Base-by-base conservation (phyloP, 2,329 filamentous ascomycete genomes). In the Scedosporium boydii region DNA sequence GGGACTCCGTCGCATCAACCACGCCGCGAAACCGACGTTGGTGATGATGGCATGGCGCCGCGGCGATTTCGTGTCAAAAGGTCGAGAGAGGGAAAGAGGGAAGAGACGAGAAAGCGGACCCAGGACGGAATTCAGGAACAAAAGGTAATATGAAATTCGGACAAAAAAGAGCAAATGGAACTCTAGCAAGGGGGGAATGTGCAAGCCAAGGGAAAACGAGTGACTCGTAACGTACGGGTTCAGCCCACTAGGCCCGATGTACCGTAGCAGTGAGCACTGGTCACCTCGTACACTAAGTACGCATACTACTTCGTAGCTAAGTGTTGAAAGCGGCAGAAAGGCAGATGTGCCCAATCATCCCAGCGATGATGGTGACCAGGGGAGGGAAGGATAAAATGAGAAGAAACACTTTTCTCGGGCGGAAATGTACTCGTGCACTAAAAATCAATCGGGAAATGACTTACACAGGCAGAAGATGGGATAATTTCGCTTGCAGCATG, bases 401-500 rank as follows among this genome's bases (percentile, higher is more conserved):
- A 38, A 12, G 29, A 38, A 41, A 16, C 34, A 4, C 18, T 41
- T 9, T 55, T 59, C 16, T n/a, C n/a, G 26, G 23, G 18, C 4
- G 51, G 51, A 26, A 55, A 55, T 23, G 51, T 55, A 55, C 51
- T 23, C 18, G 12, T n/a, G 23, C 51, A 27, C 51, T 23, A 23
- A 23, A 16, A 51, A 38, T 38, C 16, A n/a, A 51, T 26, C 42
- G 38, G 60, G 53, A 14, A 12, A 26, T 26, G 60, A 62, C 60
- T 62, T 58, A 62, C 60, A 53, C 38, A 27, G 18, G 46, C 38
- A 42, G 57, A 26, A 46, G 60, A 62, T 58, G 53, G 60, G 51
- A 62, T 62, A 62, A 62, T 62, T 62, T 62, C 60, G 51, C 60
- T 62, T 62, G 51, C 60, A 48, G 60, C 60, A 62, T 55, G 34